Base-by-base conservation (phyloP, 371 early-diverging fungal genomes). In the Rhizopus microsporus region DNA sequence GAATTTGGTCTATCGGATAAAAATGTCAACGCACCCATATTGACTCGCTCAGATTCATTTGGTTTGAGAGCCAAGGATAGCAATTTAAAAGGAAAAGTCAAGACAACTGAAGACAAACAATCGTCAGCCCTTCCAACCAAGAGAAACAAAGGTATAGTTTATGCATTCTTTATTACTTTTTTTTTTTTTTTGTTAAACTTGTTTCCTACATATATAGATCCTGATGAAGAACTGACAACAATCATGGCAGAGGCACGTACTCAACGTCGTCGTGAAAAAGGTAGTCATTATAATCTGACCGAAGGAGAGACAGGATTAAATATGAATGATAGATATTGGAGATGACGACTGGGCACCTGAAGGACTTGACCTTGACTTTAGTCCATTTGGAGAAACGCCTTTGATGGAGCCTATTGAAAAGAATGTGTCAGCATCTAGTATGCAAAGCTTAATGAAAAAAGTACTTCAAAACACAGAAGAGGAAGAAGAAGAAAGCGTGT, bases 301-400 rank as follows among this genome's bases (percentile, higher is more conserved):
- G 13, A 2, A 13, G 7, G 6, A 12, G 6, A 0, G 3, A 0
- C 10, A 15, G 8, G 3, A 8, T 51, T n/a, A 34, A 37, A 7
- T 33, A 35, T 15, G 5, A 37, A 12, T 16, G 15, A 17, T 17
- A 37, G 7, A 48, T 4, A 17, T 7, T 7, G 17, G 23, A 57
- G 57, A 48, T 12, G n/a, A 32, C n/a, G 57, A 49, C 10, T 57
- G 51, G 50, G 29, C 30, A 8, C 57, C 57, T 12, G 51, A 37
- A 10, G 57, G 51, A 5, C 13, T 57, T 6, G 51, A 57, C 10
- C 29, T 57, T 13, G 57, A 57, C 7, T 51, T 57, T 5, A 42
- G 43, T n/a, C 43, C 34, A 5, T 57, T 57, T 51, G 57, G 48
- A 15, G 35, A 39, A 23, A 2, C 16, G 10, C 13, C 29, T 7